Evolutionary conservation across 2,329 filamentous ascomycete species (phyloP).

Genomic region (Ophiostoma triangulosporum): DNA sequence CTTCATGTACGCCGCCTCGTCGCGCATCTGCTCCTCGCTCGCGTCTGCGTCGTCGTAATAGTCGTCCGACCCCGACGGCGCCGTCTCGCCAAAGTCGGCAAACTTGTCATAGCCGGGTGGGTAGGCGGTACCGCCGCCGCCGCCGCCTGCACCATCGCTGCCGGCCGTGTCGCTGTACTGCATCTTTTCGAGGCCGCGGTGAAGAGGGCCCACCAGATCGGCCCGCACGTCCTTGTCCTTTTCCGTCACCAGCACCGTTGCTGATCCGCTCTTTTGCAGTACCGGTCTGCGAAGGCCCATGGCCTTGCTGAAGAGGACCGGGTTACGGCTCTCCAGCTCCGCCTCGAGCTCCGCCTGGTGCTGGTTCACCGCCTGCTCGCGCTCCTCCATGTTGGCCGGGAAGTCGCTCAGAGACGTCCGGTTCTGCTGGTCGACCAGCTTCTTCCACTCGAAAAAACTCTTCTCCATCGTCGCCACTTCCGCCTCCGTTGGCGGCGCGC

Average conservation of each 20-base stretch:
- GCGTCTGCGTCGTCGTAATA: conserved; percentile 25
- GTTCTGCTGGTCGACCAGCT: conserved; percentile 29
- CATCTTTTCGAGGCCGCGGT: conserved; percentile 23
- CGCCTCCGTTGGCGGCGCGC: conserved; percentile 19
- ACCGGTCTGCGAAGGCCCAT: conserved; percentile 21
- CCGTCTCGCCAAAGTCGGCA: conserved; percentile 4
- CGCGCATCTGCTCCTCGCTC: conserved; percentile 34
- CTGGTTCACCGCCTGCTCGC: conserved; percentile 26
- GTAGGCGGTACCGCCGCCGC: not conserved
- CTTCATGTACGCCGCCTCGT: conserved; percentile 24
- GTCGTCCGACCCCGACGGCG: conserved; percentile 14
- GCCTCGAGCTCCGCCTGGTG: conserved; percentile 35
- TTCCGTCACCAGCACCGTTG: not conserved
- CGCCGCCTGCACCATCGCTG: not conserved
- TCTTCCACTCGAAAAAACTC: conserved; percentile 32
- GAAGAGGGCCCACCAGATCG: conserved; percentile 19
- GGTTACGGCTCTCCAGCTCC: conserved; percentile 33
- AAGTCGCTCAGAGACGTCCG: conserved; percentile 25
- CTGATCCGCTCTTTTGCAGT: not conserved
- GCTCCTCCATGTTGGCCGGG: conserved; percentile 26
- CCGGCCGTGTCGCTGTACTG: conserved; percentile 10
- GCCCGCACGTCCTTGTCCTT: conserved; percentile 18
- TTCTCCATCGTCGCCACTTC: conserved; percentile 21
- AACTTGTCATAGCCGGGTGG: conserved; percentile 14
- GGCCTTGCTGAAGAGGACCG: conserved; percentile 32